A percentile compares a stretch with the other conserved stretches of the same genome.
Evolutionary conservation across 164 flowering plant species (phyloP).

Genomic region (Aristolochia californica): DNA sequence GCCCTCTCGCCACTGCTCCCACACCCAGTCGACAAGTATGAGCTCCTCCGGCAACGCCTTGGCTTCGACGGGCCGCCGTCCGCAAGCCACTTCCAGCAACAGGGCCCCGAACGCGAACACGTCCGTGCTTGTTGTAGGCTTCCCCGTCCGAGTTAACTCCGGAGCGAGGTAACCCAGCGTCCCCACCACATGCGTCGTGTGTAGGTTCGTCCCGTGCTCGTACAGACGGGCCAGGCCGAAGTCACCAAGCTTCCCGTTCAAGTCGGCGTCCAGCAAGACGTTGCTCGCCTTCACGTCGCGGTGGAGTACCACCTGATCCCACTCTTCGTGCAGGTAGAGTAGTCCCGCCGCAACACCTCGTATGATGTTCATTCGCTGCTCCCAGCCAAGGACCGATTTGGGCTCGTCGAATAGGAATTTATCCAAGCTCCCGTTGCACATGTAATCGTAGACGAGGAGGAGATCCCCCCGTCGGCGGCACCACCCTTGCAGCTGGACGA

Average conservation of each 20-base stretch:
- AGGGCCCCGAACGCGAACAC: conserved; percentile 56
- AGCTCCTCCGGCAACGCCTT: conserved; percentile 33
- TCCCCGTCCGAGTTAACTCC: conserved; percentile 45
- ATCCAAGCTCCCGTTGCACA: conserved; percentile 62
- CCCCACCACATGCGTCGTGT: conserved; percentile 49
- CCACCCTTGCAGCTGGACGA: conserved; percentile 32
- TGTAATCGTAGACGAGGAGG: conserved; percentile 52
- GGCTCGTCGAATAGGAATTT: conserved; percentile 38
- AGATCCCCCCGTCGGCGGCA: conserved; percentile 8
- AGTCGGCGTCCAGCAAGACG: conserved; percentile 40
- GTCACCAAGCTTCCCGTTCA: conserved; percentile 32
- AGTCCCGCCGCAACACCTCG: conserved; percentile 50
- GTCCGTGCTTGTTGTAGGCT: conserved; percentile 38
- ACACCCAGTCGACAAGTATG: conserved; percentile 53
- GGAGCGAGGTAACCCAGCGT: conserved; percentile 63
- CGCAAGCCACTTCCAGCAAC: conserved; percentile 43
- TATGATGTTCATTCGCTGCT: conserved; percentile 42
- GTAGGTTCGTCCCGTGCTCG: conserved; percentile 46
- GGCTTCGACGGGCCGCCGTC: conserved; percentile 50
- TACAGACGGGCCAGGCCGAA: conserved; percentile 41
- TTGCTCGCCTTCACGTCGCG: conserved; percentile 58
- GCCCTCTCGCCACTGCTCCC: conserved; percentile 32
- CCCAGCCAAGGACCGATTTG: conserved; percentile 29
- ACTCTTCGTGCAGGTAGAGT: conserved; percentile 51
- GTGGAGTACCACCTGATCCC: conserved; percentile 55